Evolutionary conservation across 192 early-diverging fungal species (phyloP), one percentile per base, ranked within the genome.

Genomic region (Funneliformis geosporum): DNA sequence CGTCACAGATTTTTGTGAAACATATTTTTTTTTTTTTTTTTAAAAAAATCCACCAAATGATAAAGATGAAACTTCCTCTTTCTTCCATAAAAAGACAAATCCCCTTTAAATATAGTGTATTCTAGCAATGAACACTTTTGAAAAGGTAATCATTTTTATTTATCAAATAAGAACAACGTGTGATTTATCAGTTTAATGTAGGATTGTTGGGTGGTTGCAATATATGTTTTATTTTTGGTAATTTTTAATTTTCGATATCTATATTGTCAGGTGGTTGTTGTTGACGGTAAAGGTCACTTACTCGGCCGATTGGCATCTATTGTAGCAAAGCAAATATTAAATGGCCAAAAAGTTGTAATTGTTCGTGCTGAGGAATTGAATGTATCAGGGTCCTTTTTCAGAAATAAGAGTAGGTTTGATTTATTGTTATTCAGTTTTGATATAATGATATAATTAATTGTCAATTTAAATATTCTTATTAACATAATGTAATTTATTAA

Each of bases 291-390:
- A 40, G 67, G 67, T 69, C 67, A 69, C n/a, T 40, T 73, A 5
- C n/a, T 73, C 12, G 97, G 98, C 88, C 97, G 98, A 82, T 92
- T 99, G 78, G 94, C 98, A 83, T 94, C 97, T 78, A 96, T 96
- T 83, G 93, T 98, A 81, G 95, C 98, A 87, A 98, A 99, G 94
- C 94, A 99, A 92, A 88, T 94, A 81, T 94, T 99, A 80, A 94
- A 93, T 88, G 98, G 98, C 82, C 96, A 99, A 91, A 94, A 92
- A 88, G 91, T 99, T 81, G 96, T 96, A 81, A 88, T 99, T 84
- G 97, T 99, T 82, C 96, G 98, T 84, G 96, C 95, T 88, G 98
- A 99, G 90, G 97, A 97, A 86, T 91, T 99, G 87, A 98, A 98
- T 88, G 95, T 99, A 76, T 93, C 95, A 82, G 98, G 98, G 81